These are phyloP conservation scores for Solanum habrochaites DNA, from an alignment of 257 asterid species.

Conservation along the genomic window DNA sequence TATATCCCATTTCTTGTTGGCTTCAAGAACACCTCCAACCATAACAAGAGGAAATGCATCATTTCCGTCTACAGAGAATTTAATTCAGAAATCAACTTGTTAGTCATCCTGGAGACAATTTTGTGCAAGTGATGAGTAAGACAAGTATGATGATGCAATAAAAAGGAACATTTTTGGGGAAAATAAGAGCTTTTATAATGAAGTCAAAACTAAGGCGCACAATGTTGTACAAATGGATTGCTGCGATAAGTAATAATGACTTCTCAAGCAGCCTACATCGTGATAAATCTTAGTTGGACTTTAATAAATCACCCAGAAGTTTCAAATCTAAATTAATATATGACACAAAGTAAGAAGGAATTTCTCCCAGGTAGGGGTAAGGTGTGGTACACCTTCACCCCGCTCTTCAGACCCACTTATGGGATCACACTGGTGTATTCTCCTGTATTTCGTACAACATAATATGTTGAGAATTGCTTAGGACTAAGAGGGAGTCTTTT, in stretches of 20 bases:
- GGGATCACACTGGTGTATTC: background rate
- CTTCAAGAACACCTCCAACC: slow-evolving; percentile 79
- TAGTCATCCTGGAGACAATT: background rate
- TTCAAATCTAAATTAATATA: background rate
- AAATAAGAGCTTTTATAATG: background rate
- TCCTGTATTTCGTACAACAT: background rate
- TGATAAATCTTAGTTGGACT: background rate
- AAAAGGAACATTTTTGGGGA: background rate
- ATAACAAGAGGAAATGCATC: slow-evolving; percentile 65
- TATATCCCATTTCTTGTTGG: slow-evolving; percentile 69
- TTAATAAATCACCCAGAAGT: background rate
- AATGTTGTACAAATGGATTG: background rate
- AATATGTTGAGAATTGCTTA: background rate
- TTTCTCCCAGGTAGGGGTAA: background rate
- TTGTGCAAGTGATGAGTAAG: background rate
- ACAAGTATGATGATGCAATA: background rate
- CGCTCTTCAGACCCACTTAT: background rate
- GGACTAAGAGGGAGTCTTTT: background rate
- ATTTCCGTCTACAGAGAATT: slow-evolving; percentile 36
- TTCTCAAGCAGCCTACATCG: background rate
- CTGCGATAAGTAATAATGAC: background rate
- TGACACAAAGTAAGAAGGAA: background rate
- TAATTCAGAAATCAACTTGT: background rate
- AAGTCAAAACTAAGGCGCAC: background rate
- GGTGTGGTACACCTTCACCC: background rate